Conservation (phyloP, 306 rosid species). For the Senna tora region DNA sequence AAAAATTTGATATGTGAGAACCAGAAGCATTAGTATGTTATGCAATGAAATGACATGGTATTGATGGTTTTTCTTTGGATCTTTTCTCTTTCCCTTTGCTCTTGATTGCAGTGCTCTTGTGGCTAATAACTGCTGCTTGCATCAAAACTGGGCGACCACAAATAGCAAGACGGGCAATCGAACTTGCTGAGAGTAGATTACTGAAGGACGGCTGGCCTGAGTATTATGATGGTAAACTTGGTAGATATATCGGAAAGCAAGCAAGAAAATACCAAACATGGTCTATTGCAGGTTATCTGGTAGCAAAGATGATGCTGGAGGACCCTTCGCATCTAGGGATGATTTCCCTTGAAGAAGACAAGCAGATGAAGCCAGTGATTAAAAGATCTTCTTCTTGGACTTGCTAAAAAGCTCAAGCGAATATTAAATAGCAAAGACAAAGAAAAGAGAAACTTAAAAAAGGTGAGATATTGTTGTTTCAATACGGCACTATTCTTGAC, state of each 20-base stretch:
- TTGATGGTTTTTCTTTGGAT: constrained; percentile 25
- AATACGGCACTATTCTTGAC: constrained; percentile 54
- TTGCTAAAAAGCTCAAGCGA: constrained; percentile 52
- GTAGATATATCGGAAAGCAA: constrained; percentile 82
- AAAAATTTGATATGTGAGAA: no score
- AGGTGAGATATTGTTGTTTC: constrained; percentile 56
- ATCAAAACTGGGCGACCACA: constrained; percentile 88
- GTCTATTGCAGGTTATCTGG: constrained; percentile 92
- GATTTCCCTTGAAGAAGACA: constrained; percentile 94
- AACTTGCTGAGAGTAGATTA: constrained; percentile 84
- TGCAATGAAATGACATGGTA: neutral
- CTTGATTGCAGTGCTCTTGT: constrained; percentile 69
- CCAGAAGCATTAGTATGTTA: constrained; percentile 3
- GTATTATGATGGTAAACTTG: constrained; percentile 86
- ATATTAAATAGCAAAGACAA: constrained; percentile 46
- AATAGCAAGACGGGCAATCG: constrained; percentile 83
- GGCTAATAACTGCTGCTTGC: constrained; percentile 93
- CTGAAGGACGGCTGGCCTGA: constrained; percentile 93
- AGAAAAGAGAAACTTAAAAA: constrained; percentile 44
- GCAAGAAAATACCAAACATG: constrained; percentile 94
- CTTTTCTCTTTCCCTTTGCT: constrained; percentile 20
- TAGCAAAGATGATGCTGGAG: constrained; percentile 93
- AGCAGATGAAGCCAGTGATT: constrained; percentile 82
- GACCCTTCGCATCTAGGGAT: constrained; percentile 92
- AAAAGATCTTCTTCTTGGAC: constrained; percentile 88